A percentile compares a stretch with the other conserved stretches of the same genome.
phyloP scores from a whole-genome alignment of 441 rosid genomes.

The Pelargonium myrrhifolium region DNA sequence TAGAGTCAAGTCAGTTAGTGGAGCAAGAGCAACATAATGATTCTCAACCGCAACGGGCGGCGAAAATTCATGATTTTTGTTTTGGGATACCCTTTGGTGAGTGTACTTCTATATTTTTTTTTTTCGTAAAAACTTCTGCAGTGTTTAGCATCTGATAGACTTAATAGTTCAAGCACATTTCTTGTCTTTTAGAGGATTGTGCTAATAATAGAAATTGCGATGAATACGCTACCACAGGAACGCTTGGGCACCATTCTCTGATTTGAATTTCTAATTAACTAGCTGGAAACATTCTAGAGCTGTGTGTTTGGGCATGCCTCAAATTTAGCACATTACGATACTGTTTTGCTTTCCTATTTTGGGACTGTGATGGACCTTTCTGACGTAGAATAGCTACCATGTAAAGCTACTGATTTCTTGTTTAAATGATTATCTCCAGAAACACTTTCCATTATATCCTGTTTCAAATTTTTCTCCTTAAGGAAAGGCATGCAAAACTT shows the following conservation, averaged over 20 bases:
- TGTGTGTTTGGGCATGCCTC: too few relatives aligned
- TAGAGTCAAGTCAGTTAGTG: constrained; percentile 19
- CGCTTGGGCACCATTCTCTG: too few relatives aligned
- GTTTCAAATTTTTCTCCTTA: not conserved
- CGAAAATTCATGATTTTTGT: constrained; percentile 84
- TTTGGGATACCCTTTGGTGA: constrained; percentile 91
- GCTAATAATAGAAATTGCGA: not conserved
- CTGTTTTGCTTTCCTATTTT: too few relatives aligned
- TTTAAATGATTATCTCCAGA: too few relatives aligned
- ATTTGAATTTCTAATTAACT: too few relatives aligned
- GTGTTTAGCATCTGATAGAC: not conserved
- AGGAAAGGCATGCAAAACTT: not conserved
- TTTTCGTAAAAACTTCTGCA: not conserved
- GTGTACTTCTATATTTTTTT: constrained; percentile 11
- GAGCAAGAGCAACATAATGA: constrained; percentile 32
- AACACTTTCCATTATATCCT: too few relatives aligned
- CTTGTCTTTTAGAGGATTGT: not conserved
- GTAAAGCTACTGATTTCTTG: too few relatives aligned
- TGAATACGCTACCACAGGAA: not conserved
- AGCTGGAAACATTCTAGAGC: too few relatives aligned
- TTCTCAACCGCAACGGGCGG: constrained; percentile 30
- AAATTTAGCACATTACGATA: too few relatives aligned
- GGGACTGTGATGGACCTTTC: too few relatives aligned
- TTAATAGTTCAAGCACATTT: not conserved
- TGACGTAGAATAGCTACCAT: too few relatives aligned